Percentiles rank a stretch among this genome's conserved stretches.
These are phyloP conservation scores for Plasmodium berghei DNA, from an alignment of 169 alveolate genomes.

Conservation along the genomic window DNA sequence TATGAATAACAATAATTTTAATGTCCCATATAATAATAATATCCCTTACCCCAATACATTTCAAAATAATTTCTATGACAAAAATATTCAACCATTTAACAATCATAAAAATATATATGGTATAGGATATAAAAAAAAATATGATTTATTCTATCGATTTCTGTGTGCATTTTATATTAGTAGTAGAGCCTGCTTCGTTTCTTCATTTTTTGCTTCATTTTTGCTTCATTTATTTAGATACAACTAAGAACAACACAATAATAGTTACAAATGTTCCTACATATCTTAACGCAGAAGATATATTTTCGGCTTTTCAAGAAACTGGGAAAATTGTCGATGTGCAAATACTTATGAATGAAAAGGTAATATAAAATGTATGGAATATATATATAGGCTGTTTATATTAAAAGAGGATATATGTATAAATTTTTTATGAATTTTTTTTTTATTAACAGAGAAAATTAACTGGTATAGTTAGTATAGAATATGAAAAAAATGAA, in stretches of 20 bases:
- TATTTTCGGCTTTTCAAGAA: conserved; percentile 53
- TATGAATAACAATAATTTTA: conserved; percentile 17
- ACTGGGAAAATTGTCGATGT: conserved; percentile 61
- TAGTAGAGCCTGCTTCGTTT: too few species aligned
- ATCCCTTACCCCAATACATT: conserved; percentile 27
- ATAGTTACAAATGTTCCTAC: conserved; percentile 64
- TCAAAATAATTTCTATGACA: conserved; percentile 36
- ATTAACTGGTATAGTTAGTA: conserved; percentile 52
- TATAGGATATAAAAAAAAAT: background rate
- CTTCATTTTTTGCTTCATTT: background rate
- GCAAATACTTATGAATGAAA: conserved; percentile 57
- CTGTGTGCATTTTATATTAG: background rate
- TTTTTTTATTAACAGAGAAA: conserved; percentile 22
- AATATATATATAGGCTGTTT: background rate
- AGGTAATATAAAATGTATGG: conserved; percentile 1
- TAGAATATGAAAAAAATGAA: conserved; percentile 57
- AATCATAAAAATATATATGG: conserved; percentile 33
- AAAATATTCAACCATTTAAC: conserved; percentile 15
- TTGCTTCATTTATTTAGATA: background rate
- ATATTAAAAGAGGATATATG: background rate
- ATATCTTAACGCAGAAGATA: conserved; percentile 50
- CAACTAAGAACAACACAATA: conserved; percentile 31
- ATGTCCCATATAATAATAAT: conserved; percentile 15
- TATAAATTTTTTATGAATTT: background rate
- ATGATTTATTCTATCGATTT: background rate